Evolutionary conservation across 768 basidiomycete species (phyloP).

Genomic region (Tylopilus intermedius): DNA sequence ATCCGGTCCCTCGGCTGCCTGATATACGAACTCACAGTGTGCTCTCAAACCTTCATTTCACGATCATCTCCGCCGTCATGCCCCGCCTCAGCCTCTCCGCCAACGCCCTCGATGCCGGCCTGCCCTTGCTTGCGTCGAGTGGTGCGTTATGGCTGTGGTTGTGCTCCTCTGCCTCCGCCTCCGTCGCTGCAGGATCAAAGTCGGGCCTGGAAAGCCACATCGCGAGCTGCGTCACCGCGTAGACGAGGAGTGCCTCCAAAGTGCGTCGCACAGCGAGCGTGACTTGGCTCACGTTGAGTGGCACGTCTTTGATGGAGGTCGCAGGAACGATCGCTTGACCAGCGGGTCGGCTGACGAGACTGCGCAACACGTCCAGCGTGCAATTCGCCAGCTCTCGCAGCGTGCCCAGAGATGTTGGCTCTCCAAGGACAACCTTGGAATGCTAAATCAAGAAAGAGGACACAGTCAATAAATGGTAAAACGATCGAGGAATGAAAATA

Average conservation of each 20-base stretch:
- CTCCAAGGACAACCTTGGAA: slow-evolving; percentile 77
- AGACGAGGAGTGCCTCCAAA: slow-evolving; percentile 64
- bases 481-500: not conserved
- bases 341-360: slow-evolving; percentile 58
- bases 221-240: slow-evolving; percentile 71
- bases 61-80: slow-evolving; percentile 72
- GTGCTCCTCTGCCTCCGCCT: slow-evolving; percentile 46
- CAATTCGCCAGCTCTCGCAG: slow-evolving; percentile 80
- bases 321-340: slow-evolving; percentile 46
- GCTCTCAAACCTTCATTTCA: too few relatives aligned
- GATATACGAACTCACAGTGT: too few relatives aligned
- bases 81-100: slow-evolving; percentile 66
- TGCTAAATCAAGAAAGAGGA: slow-evolving; percentile 44
- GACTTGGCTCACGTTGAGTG: slow-evolving; percentile 51
- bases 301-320: slow-evolving; percentile 27
- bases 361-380: slow-evolving; percentile 66
- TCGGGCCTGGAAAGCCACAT: slow-evolving; percentile 77
- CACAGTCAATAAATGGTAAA: not conserved
- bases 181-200: slow-evolving; percentile 41
- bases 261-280: slow-evolving; percentile 53
- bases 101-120: slow-evolving; percentile 44
- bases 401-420: slow-evolving; percentile 81
- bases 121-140: slow-evolving; percentile 32
- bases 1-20: too few relatives aligned
- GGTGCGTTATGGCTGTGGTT: slow-evolving; percentile 8